Evolutionary conservation across 495 filamentous ascomycete genomes (phyloP).

Genomic region (Daldinia caldariorum): DNA sequence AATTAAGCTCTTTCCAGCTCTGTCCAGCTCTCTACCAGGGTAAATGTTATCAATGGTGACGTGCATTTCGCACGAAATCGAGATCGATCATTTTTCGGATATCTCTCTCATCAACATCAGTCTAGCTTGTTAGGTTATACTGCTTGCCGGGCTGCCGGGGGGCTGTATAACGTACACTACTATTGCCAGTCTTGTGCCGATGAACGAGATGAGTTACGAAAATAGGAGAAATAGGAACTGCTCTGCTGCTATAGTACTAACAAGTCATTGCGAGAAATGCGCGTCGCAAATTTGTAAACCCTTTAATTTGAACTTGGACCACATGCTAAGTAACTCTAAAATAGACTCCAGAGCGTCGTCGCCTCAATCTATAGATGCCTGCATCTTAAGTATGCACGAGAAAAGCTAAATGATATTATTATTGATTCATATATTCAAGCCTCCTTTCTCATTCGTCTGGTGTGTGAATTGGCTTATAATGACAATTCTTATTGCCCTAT

Average conservation of each 20-base stretch:
- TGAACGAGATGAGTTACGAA: conserved; percentile 5
- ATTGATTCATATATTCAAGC: conserved; percentile 25
- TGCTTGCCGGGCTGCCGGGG: background rate
- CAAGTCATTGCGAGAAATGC: conserved; percentile 34
- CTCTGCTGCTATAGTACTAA: conserved; percentile 25
- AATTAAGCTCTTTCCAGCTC: background rate
- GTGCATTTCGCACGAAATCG: conserved; percentile 42
- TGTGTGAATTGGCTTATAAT: conserved; percentile 7
- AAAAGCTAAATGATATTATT: no score
- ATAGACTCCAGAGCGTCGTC: conserved; percentile 31
- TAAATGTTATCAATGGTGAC: conserved; percentile 32
- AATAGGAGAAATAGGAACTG: conserved; percentile 5
- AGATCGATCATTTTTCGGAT: conserved; percentile 27
- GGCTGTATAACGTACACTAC: background rate
- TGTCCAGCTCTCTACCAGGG: conserved; percentile 20
- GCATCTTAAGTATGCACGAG: no score
- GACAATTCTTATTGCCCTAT: conserved; percentile 13
- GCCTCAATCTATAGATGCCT: background rate
- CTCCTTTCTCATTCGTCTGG: conserved; percentile 25
- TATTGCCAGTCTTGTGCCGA: background rate
- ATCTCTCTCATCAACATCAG: background rate
- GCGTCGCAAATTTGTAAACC: conserved; percentile 28
- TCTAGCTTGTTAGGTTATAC: background rate
- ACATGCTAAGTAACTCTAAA: conserved; percentile 7
- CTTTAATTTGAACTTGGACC: conserved; percentile 25